Base-by-base conservation (phyloP, 768 basidiomycete species). In the Mycena alexandri region DNA sequence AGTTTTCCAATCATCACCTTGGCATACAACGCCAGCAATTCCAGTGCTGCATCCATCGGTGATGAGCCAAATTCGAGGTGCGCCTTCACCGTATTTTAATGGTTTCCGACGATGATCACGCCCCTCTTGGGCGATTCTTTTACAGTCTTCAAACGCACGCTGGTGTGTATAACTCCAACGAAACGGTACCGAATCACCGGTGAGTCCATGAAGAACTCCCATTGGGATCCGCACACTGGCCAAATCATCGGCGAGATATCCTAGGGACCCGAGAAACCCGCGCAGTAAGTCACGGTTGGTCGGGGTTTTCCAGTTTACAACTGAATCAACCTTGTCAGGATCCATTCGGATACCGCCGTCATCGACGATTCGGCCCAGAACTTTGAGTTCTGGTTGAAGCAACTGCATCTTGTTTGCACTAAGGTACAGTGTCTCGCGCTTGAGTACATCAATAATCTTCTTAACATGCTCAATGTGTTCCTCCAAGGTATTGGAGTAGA, bases 261-360 rank as follows among this genome's bases (percentile, higher is more conserved):
- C 65, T 0, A 70, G 62, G 0, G 71, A 75, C 0, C 80, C 78
- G 0, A 78, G 65, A 60, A 84, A 84, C 0, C 78, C 78, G 0
- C 74, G 68, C 47, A 48, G 47, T 48, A 48, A 25, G 47, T 48
- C 47, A 22, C 47, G 47, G 22, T 48, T 48, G 6, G 0, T 79
- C 0, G 80, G 80, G 0, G 67, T 70, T 36, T 79, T 80, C 79
- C 79, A 81, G 17, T 78, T 78, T 0, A 76, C 0, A 0, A 85
- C 74, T 0, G 71, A 60, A 34, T 84, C 79, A 0, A 86, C 82
- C 48, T 85, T 86, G 16, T 79, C 70, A 0, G 81, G 81, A 48
- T 85, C 82, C 81, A 85, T 84, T 0, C 61, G 63, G 29, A 86
- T 83, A 0, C 84, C 82, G 0, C 76, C 25, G 21, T 80, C 72